phyloP scores from a whole-genome alignment of 371 early-diverging fungal species.

The Smittium mucronatum region DNA sequence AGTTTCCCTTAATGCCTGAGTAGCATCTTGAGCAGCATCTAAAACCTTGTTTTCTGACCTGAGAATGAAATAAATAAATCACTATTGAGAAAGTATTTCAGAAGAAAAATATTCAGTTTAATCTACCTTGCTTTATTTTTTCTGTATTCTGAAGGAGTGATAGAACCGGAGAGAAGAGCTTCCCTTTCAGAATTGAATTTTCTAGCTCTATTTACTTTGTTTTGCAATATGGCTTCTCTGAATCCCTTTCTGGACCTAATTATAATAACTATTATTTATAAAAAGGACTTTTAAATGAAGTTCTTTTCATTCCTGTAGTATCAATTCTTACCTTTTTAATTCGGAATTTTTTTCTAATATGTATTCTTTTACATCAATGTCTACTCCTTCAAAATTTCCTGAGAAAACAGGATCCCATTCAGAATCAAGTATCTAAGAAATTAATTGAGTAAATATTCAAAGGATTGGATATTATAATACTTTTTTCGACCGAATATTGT shows the following conservation, averaged over 20 bases:
- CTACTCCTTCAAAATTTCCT: no score
- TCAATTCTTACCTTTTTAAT: no score
- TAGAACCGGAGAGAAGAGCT: background rate
- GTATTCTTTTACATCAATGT: no score
- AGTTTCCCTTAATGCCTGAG: conserved; percentile 27
- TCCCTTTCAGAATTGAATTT: background rate
- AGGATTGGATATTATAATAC: no score
- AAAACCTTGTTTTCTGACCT: conserved; percentile 17
- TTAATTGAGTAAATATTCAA: no score
- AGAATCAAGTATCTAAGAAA: no score
- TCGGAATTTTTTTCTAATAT: no score
- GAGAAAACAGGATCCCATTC: no score
- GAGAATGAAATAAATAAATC: background rate
- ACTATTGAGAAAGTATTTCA: background rate
- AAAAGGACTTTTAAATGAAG: no score
- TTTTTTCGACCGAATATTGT: no score
- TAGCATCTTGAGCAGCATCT: conserved; percentile 25
- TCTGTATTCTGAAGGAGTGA: background rate
- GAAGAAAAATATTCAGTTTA: background rate
- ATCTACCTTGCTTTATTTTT: background rate
- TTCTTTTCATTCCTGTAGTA: no score
- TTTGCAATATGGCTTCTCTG: background rate
- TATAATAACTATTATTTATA: no score
- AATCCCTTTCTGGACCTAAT: background rate
- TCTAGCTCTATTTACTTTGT: background rate